Percentiles rank a stretch among this genome's conserved stretches.
phyloP scores from a whole-genome alignment of 2,329 filamentous ascomycete genomes.

The Cladophialophora carrionii region DNA sequence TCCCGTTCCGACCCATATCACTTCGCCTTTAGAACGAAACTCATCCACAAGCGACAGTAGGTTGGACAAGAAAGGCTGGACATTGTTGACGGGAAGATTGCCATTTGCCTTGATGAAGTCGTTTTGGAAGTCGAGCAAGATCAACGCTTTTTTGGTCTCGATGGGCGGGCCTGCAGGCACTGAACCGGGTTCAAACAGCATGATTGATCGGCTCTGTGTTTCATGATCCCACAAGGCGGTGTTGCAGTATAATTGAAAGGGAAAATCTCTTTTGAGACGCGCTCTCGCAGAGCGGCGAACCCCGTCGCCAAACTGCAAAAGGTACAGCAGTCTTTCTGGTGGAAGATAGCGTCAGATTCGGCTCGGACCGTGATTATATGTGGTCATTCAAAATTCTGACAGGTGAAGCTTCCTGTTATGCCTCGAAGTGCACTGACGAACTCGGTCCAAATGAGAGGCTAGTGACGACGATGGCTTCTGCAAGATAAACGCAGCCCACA shows the following conservation, averaged over 20 bases:
- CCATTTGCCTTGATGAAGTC: conserved; percentile 76
- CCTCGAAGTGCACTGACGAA: not conserved
- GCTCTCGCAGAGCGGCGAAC: not conserved
- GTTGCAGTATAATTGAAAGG: not conserved
- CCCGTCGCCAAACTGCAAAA: conserved; percentile 6
- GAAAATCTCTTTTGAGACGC: not conserved
- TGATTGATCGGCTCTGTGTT: conserved; percentile 16
- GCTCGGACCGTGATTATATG: conserved; percentile 21
- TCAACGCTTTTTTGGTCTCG: conserved; percentile 68
- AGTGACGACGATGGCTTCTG: not conserved
- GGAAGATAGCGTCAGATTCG: conserved; percentile 5
- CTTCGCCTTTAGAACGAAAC: conserved; percentile 72
- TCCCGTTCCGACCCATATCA: conserved; percentile 83
- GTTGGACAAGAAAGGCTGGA: conserved; percentile 67
- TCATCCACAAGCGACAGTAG: conserved; percentile 67
- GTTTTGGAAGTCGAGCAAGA: conserved; percentile 86
- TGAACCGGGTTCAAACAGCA: conserved; percentile 36
- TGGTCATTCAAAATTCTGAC: not conserved
- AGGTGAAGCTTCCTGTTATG: not conserved
- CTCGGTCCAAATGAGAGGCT: not conserved
- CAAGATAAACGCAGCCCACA: not conserved
- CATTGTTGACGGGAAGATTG: conserved; percentile 66
- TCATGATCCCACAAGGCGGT: conserved; percentile 21
- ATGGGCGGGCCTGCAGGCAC: conserved; percentile 51
- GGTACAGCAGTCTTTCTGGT: not conserved